Evolutionary conservation across 371 early-diverging fungal genomes (phyloP).

Genomic region (Rhizomucor miehei): DNA sequence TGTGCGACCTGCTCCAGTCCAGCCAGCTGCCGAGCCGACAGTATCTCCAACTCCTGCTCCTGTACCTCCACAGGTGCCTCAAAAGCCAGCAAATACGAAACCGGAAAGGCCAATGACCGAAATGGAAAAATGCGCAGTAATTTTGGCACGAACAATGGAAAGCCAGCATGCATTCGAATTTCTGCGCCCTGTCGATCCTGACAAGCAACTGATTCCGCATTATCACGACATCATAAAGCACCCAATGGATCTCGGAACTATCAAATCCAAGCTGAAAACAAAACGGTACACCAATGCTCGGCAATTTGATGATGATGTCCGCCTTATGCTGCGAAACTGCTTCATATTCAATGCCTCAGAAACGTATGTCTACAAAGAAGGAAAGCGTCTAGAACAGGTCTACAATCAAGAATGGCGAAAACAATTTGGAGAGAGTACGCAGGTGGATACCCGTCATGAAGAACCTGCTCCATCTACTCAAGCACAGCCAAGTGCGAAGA

Average conservation of each 20-base stretch:
- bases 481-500: background rate
- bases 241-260: constrained; percentile 98
- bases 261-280: constrained; percentile 67
- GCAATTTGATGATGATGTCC: constrained; percentile 51
- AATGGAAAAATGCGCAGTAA: constrained; percentile 26
- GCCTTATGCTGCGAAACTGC: constrained; percentile 54
- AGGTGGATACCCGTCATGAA: background rate
- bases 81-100: constrained; percentile 4
- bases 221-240: constrained; percentile 84
- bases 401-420: constrained; percentile 56
- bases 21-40: background rate
- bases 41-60: background rate
- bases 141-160: constrained; percentile 31
- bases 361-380: constrained; percentile 76
- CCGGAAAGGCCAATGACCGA: constrained; percentile 15
- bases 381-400: constrained; percentile 51
- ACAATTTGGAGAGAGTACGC: constrained; percentile 31
- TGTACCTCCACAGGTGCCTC: constrained; percentile 4
- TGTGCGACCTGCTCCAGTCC: background rate
- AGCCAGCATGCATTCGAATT: constrained; percentile 41
- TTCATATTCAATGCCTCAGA: constrained; percentile 75
- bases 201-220: constrained; percentile 50
- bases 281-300: constrained; percentile 39
- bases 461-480: background rate
- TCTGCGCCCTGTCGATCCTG: constrained; percentile 47